These are phyloP conservation scores for Populus nigra DNA, from an alignment of 345 rosid genomes.

Conservation along the genomic window DNA sequence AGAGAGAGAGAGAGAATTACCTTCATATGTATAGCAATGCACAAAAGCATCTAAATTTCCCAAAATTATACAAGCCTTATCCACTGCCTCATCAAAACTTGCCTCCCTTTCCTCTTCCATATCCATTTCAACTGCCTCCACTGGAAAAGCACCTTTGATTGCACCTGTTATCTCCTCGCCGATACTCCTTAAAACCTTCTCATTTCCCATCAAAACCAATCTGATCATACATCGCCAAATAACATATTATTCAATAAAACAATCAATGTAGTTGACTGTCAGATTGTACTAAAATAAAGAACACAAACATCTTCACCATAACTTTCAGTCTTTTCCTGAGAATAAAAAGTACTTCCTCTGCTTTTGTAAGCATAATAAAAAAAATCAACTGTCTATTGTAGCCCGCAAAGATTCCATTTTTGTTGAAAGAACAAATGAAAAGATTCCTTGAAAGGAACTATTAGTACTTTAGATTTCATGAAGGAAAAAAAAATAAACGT, in stretches of 20 bases:
- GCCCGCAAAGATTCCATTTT: not conserved
- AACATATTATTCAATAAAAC: not conserved
- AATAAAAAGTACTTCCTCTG: not conserved
- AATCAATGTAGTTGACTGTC: not conserved
- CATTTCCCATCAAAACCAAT: constrained; percentile 84
- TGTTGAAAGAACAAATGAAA: not conserved
- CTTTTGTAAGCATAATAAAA: not conserved
- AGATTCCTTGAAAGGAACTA: not conserved
- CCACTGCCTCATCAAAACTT: constrained; percentile 67
- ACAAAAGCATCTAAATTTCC: constrained; percentile 78
- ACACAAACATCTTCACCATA: not conserved
- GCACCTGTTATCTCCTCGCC: constrained; percentile 43
- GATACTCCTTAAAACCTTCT: constrained; percentile 39
- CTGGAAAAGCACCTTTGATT: constrained; percentile 28
- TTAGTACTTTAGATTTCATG: not conserved
- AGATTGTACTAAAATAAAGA: not conserved
- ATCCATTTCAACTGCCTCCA: constrained; percentile 61
- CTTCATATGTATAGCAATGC: constrained; percentile 67
- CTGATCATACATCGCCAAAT: constrained; percentile 26
- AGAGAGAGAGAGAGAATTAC: constrained; percentile 26
- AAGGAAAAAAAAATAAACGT: no score
- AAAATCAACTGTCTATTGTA: not conserved
- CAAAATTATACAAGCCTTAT: constrained; percentile 50
- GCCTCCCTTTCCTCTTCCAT: constrained; percentile 73
- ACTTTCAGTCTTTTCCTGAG: not conserved